Percentiles rank a stretch among this genome's conserved stretches.
Evolutionary conservation across 1,139 yeast genomes (phyloP).

Genomic region (Scheffersomyces segobiensis): DNA sequence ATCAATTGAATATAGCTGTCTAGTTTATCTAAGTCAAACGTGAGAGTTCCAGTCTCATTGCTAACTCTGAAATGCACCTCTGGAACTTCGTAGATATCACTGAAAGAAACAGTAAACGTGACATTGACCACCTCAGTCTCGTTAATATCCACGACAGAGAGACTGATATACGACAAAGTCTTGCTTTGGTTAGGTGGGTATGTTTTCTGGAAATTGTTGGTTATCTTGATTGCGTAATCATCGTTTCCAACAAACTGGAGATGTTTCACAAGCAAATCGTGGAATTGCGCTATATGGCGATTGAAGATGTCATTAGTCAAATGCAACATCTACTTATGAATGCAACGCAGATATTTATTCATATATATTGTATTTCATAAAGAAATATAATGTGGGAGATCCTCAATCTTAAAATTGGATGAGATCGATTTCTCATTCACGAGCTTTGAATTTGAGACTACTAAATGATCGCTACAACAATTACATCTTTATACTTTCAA

Average conservation of each 20-base stretch:
- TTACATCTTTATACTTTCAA: neutral
- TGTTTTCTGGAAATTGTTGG: slow-evolving; percentile 10
- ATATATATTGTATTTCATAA: too few species aligned
- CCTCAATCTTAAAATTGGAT: too few species aligned
- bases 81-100: slow-evolving; percentile 34
- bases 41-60: neutral
- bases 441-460: neutral
- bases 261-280: slow-evolving; percentile 7
- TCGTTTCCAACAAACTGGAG: slow-evolving; percentile 1
- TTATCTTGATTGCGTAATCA: slow-evolving; percentile 4
- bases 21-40: neutral
- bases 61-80: slow-evolving; percentile 25
- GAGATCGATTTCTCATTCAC: neutral
- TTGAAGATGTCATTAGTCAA: slow-evolving; percentile 18
- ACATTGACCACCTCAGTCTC: neutral
- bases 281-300: slow-evolving; percentile 12
- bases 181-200: neutral
- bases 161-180: neutral
- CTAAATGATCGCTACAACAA: neutral
- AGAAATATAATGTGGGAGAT: too few species aligned
- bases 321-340: slow-evolving; percentile 4
- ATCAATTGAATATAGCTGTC: slow-evolving; percentile 1
- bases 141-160: neutral
- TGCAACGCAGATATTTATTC: neutral
- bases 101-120: slow-evolving; percentile 30